Base-by-base conservation (phyloP, 495 filamentous ascomycete species). In the Talaromyces trachyspermus region DNA sequence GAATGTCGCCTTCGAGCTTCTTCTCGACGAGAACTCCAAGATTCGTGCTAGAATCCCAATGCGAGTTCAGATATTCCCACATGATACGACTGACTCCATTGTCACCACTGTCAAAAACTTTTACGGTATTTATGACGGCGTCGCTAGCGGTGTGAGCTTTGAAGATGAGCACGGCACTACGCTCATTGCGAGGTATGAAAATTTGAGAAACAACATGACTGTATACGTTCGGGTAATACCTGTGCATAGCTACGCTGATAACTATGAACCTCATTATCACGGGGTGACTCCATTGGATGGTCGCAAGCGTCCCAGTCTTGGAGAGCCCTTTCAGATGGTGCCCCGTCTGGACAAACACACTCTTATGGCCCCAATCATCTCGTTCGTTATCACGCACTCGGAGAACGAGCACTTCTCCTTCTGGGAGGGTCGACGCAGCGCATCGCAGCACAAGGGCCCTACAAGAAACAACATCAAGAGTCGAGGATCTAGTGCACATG, bases 51-150 rank as follows among this genome's bases (percentile, higher is more conserved):
- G 89, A 52, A 77, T 94, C 44, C 91, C 92, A 10, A 84, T 97
- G 77, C 79, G 88, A 56, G 89, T 98, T 25, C 82, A 87, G 41
- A 96, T 98, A 38, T 89, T 78, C 53, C 86, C 86, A 17, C 88
- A 95, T 67, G 92, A 98, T 70, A 85, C 85, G 37, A 98, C 92
- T 4, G 89, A 95, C 51, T 95, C 88, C 19, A 97, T 98, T 63
- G 84, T 95, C 46, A 86, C 87, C 3, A 96, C 92, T 4, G 89
- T 96, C 46, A 96, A 94, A 71, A 95, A 95, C 69, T 95, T 96
- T 71, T 95, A 92, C 62, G 92, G 89, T 30, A 78, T 97, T 54
- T 92, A 94, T 56, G 81, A 87, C 49, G 76, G 78, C 50, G 76
- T 79, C 53, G 75, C 80, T 52, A 78, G 79, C 60, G 85, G 88